phyloP scores from a whole-genome alignment of 495 filamentous ascomycete species.

The Parachaetomium inaequale region DNA sequence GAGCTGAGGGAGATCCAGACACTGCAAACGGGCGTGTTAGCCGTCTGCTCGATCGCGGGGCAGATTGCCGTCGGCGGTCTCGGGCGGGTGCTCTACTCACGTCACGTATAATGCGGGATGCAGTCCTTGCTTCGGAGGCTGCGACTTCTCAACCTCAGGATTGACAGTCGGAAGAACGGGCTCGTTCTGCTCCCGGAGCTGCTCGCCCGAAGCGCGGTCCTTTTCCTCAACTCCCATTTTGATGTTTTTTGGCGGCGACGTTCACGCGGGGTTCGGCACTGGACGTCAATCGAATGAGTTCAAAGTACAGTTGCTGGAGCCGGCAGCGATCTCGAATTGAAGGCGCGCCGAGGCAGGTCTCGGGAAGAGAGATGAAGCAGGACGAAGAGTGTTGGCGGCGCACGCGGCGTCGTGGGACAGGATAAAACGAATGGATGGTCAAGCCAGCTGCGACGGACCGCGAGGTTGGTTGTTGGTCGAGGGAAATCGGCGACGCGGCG shows the following conservation, averaged over 20 bases:
- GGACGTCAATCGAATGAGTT: not conserved
- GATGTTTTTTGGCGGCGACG: not conserved
- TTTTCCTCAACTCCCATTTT: constrained; percentile 65
- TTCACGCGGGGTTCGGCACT: not conserved
- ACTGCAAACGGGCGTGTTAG: constrained; percentile 44
- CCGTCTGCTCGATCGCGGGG: not conserved
- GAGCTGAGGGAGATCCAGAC: constrained; percentile 90
- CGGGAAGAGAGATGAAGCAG: constrained; percentile 6
- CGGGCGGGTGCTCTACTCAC: constrained; percentile 51
- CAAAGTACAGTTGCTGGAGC: constrained; percentile 3
- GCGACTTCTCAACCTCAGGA: constrained; percentile 62
- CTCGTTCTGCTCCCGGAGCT: constrained; percentile 53
- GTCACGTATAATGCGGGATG: constrained; percentile 87
- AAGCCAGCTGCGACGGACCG: constrained; percentile 31
- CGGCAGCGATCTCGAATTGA: constrained; percentile 8
- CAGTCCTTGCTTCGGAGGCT: constrained; percentile 57
- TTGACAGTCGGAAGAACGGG: constrained; percentile 77
- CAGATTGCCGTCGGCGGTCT: not conserved
- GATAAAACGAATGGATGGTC: constrained; percentile 37
- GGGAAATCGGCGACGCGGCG: constrained; percentile 7
- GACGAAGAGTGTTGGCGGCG: constrained; percentile 18
- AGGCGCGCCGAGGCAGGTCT: constrained; percentile 13
- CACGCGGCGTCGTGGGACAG: constrained; percentile 12
- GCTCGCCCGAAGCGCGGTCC: constrained; percentile 71
- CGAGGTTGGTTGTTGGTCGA: constrained; percentile 3